phyloP scores from a whole-genome alignment of 148 eudicot species.

The Cornus controversa region DNA sequence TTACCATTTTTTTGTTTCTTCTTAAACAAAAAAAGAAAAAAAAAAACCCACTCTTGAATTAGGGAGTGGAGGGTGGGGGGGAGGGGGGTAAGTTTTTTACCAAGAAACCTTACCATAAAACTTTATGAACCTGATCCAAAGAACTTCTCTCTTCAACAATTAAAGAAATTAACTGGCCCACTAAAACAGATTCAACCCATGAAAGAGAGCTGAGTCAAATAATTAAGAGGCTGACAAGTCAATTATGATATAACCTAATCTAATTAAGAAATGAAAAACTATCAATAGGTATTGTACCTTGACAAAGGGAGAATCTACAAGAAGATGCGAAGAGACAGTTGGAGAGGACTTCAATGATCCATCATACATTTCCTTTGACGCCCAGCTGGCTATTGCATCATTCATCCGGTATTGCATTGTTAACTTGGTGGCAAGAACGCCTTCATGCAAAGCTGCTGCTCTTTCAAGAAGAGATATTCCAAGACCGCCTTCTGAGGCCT shows the following conservation, averaged over 20 bases:
- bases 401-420: conserved; percentile 83
- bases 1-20: no score
- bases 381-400: conserved; percentile 83
- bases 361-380: conserved; percentile 85
- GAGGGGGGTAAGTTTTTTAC: no score
- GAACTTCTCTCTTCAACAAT: not conserved
- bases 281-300: conserved; percentile 41
- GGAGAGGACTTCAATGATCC: conserved; percentile 64
- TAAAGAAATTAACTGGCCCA: not conserved
- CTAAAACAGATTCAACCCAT: not conserved
- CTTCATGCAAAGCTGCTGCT: conserved; percentile 62
- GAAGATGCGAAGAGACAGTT: conserved; percentile 67
- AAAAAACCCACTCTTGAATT: no score
- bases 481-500: conserved; percentile 80
- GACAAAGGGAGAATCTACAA: conserved; percentile 77
- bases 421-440: conserved; percentile 59
- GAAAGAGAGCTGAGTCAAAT: no score
- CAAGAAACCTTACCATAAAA: no score
- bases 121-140: not conserved
- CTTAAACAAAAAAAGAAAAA: no score
- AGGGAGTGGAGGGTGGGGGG: no score
- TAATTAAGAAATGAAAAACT: conserved; percentile 1
- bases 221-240: no score
- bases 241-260: no score
- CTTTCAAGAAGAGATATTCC: conserved; percentile 74